A percentile compares a stretch with the other conserved stretches of the same genome.
Conservation (phyloP, 2,329 filamentous ascomycete genomes). For the Sclerotinia trifoliorum region DNA sequence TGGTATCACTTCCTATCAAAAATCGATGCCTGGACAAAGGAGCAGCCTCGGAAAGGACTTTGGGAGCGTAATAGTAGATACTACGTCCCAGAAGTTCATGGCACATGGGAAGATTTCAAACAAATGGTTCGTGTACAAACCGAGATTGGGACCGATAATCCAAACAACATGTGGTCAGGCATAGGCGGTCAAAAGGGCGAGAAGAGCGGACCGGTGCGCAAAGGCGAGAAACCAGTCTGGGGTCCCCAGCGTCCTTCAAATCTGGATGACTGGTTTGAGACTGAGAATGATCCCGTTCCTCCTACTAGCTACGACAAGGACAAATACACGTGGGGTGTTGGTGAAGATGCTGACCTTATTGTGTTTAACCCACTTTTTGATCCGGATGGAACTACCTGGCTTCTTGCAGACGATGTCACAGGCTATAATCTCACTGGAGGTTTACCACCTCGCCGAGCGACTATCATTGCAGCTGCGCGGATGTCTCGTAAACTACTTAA, state of each 20-base stretch:
- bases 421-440: constrained; percentile 69
- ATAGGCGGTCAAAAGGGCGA: constrained; percentile 41
- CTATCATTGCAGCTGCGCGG: constrained; percentile 84
- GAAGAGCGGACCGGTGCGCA: constrained; percentile 34
- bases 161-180: constrained; percentile 66
- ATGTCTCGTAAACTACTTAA: constrained; percentile 77
- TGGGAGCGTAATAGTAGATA: constrained; percentile 80
- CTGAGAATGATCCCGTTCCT: constrained; percentile 70
- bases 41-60: constrained; percentile 74
- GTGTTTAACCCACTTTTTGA: constrained; percentile 91
- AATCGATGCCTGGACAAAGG: constrained; percentile 65
- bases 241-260: constrained; percentile 72
- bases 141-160: constrained; percentile 63
- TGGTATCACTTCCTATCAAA: constrained; percentile 74
- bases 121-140: constrained; percentile 74
- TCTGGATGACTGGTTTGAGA: constrained; percentile 68
- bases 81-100: constrained; percentile 74
- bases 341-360: constrained; percentile 87
- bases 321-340: constrained; percentile 81
- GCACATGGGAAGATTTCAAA: constrained; percentile 76
- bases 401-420: constrained; percentile 77
- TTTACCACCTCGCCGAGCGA: constrained; percentile 71
- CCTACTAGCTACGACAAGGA: constrained; percentile 74
- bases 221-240: constrained; percentile 71
- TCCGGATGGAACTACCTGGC: constrained; percentile 82